These are phyloP conservation scores for Globisporangium polare DNA, from an alignment of 352 stramenopile species.

Conservation along the genomic window DNA sequence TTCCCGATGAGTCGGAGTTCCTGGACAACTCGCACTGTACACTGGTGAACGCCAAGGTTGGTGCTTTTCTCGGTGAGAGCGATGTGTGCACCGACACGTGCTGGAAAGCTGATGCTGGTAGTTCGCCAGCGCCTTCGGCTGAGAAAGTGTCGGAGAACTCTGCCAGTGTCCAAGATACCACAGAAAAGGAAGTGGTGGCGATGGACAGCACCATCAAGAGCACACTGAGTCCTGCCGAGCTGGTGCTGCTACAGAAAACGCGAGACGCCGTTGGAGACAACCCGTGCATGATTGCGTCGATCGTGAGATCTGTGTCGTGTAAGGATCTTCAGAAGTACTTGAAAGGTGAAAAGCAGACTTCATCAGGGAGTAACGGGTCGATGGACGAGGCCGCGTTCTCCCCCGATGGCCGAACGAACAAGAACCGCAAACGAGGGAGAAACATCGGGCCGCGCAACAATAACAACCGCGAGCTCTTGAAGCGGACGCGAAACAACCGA, in stretches of 20 bases:
- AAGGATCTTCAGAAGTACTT: conserved; percentile 52
- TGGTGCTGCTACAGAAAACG: conserved; percentile 57
- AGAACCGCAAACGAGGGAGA: conserved; percentile 41
- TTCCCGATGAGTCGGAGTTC: conserved; percentile 57
- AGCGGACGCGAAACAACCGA: conserved; percentile 59
- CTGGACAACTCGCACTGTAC: conserved; percentile 54
- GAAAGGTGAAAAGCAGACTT: conserved; percentile 32
- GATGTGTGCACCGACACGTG: conserved; percentile 37
- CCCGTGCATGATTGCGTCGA: conserved; percentile 56
- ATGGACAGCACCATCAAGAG: conserved; percentile 11
- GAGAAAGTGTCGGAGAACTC: not conserved
- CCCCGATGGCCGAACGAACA: conserved; percentile 29
- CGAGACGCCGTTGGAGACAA: conserved; percentile 54
- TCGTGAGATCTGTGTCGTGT: conserved; percentile 55
- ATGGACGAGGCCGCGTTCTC: conserved; percentile 28
- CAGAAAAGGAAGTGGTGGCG: conserved; percentile 4
- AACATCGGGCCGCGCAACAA: conserved; percentile 18
- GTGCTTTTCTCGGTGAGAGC: conserved; percentile 28
- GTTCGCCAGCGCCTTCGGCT: not conserved
- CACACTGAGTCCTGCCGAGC: conserved; percentile 32
- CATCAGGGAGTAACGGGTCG: not conserved
- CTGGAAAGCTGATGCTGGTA: conserved; percentile 25
- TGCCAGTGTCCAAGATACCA: not conserved
- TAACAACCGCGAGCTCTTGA: conserved; percentile 61
- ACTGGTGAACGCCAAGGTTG: conserved; percentile 39